Evolutionary conservation across 2,329 filamentous ascomycete species (phyloP).

Genomic region (Cryphonectria radicalis): DNA sequence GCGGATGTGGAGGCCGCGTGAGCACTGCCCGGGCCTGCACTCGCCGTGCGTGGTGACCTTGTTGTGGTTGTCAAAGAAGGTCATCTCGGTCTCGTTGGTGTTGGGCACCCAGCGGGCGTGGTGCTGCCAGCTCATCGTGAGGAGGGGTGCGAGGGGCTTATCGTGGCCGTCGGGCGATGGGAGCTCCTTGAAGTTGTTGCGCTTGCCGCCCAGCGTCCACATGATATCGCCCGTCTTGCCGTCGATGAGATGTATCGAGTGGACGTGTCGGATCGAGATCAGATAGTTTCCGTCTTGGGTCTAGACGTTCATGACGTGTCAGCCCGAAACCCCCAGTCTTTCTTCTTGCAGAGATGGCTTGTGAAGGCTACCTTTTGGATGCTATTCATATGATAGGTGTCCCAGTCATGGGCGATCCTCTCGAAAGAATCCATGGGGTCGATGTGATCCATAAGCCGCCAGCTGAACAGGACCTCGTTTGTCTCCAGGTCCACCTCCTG

Average conservation of each 20-base stretch:
- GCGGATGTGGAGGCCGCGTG: constrained; percentile 43
- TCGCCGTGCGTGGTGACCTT: constrained; percentile 38
- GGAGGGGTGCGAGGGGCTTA: constrained; percentile 19
- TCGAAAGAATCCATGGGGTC: constrained; percentile 22
- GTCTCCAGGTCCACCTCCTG: constrained; percentile 57
- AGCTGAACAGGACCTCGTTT: constrained; percentile 53
- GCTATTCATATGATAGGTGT: constrained; percentile 62
- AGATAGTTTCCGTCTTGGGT: constrained; percentile 52
- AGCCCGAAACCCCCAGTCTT: background rate
- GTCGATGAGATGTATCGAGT: constrained; percentile 52
- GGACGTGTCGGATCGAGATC: constrained; percentile 55
- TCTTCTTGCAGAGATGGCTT: background rate
- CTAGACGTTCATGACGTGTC: constrained; percentile 7
- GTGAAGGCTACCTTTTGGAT: constrained; percentile 41
- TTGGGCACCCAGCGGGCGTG: constrained; percentile 47
- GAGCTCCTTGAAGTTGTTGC: constrained; percentile 47
- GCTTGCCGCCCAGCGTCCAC: constrained; percentile 57
- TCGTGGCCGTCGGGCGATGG: background rate
- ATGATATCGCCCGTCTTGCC: constrained; percentile 50
- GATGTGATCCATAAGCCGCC: constrained; percentile 43
- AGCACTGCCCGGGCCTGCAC: constrained; percentile 35
- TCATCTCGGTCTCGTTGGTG: constrained; percentile 33
- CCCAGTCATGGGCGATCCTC: constrained; percentile 44
- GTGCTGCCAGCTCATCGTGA: constrained; percentile 50
- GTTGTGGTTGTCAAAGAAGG: constrained; percentile 52